Evolutionary conservation across 2,329 filamentous ascomycete species (phyloP).

Genomic region (Venturia effusa): DNA sequence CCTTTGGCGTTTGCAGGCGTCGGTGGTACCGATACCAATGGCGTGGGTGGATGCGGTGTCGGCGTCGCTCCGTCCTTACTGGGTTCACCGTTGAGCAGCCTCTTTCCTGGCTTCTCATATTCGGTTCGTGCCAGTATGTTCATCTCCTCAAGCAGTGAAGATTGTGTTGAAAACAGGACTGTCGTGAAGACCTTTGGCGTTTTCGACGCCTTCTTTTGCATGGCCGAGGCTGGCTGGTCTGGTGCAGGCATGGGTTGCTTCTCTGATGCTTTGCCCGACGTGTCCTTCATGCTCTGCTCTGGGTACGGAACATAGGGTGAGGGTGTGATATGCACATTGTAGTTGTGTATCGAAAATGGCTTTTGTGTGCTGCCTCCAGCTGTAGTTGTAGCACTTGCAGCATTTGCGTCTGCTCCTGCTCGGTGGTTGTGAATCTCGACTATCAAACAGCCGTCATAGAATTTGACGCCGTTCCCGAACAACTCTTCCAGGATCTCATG

Average conservation of each 20-base stretch:
- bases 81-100: slow-evolving; percentile 18
- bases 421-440: slow-evolving; percentile 89
- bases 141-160: slow-evolving; percentile 66
- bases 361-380: slow-evolving; percentile 42
- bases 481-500: slow-evolving; percentile 82
- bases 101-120: slow-evolving; percentile 37
- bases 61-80: slow-evolving; percentile 28
- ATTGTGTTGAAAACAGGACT: slow-evolving; percentile 74
- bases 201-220: slow-evolving; percentile 36
- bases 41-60: slow-evolving; percentile 56
- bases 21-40: slow-evolving; percentile 42
- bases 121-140: slow-evolving; percentile 65
- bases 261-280: slow-evolving; percentile 15
- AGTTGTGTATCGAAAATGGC: slow-evolving; percentile 83
- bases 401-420: slow-evolving; percentile 40
- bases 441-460: slow-evolving; percentile 91
- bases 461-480: slow-evolving; percentile 57
- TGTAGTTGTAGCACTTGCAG: slow-evolving; percentile 37
- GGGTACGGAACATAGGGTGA: slow-evolving; percentile 74
- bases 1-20: slow-evolving; percentile 44
- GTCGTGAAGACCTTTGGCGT: slow-evolving; percentile 59
- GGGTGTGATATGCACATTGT: slow-evolving; percentile 80
- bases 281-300: slow-evolving; percentile 18
- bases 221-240: slow-evolving; percentile 30
- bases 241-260: slow-evolving; percentile 50